Conservation (phyloP, 176 grass and related monocot genomes). For the Metroxylon sagu region DNA sequence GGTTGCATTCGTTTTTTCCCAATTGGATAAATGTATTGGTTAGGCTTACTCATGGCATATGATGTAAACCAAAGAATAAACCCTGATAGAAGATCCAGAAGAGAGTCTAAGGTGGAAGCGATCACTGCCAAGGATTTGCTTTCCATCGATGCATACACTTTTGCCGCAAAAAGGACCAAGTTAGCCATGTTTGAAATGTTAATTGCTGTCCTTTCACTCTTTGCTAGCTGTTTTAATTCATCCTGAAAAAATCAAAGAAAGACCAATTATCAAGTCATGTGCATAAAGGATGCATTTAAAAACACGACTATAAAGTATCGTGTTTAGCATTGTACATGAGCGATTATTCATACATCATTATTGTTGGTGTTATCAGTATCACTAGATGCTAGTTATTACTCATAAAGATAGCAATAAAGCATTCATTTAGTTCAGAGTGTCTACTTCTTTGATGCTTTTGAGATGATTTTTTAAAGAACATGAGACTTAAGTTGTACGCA, state of each 20-base stretch:
- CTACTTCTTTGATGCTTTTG: background rate
- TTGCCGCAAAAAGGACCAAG: constrained; percentile 64
- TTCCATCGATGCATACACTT: constrained; percentile 59
- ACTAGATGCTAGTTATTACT: too few species aligned
- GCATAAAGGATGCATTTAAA: too few species aligned
- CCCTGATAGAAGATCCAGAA: constrained; percentile 82
- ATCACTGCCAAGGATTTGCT: constrained; percentile 76
- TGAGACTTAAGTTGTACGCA: background rate
- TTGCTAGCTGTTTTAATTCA: constrained; percentile 53
- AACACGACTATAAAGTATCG: too few species aligned
- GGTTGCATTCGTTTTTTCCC: constrained; percentile 96
- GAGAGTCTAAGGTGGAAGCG: constrained; percentile 80
- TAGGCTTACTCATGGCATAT: constrained; percentile 76
- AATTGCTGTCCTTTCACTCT: constrained; percentile 60
- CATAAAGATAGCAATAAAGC: too few species aligned
- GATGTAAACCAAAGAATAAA: constrained; percentile 89
- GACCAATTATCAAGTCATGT: too few species aligned
- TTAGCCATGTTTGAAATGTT: constrained; percentile 68
- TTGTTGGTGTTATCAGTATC: too few species aligned
- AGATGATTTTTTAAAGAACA: too few species aligned
- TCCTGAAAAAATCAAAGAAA: constrained; percentile 30
- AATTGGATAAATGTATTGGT: constrained; percentile 84
- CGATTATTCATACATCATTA: background rate
- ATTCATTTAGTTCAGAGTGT: too few species aligned
- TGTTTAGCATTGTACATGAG: background rate